Evolutionary conservation across 2,329 filamentous ascomycete genomes (phyloP).

Genomic region (Keithomyces neogunnii): DNA sequence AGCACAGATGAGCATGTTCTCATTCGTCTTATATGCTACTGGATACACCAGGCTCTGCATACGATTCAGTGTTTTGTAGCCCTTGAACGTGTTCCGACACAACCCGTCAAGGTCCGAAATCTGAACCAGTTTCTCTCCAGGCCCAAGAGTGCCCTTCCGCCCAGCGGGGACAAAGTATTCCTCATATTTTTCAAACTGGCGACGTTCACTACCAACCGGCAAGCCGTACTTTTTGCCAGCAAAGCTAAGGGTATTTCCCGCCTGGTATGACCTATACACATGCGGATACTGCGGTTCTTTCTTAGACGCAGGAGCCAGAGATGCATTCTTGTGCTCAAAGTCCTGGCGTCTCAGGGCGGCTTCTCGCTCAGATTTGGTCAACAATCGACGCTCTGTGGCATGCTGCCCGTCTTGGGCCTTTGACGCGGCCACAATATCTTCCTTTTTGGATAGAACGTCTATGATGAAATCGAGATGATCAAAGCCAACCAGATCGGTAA

Average conservation of each 20-base stretch:
- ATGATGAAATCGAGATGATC: constrained; percentile 90
- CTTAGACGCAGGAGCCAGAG: constrained; percentile 61
- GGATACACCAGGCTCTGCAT: constrained; percentile 98
- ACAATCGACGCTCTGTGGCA: constrained; percentile 42
- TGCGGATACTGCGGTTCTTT: constrained; percentile 80
- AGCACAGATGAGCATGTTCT: constrained; percentile 98
- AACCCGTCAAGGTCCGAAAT: constrained; percentile 82
- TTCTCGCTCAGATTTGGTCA: constrained; percentile 71
- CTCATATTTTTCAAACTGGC: constrained; percentile 71
- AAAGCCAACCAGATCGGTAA: constrained; percentile 87
- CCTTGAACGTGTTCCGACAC: constrained; percentile 84
- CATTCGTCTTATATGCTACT: constrained; percentile 88
- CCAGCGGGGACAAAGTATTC: constrained; percentile 82
- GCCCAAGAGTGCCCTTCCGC: constrained; percentile 64
- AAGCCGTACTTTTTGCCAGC: constrained; percentile 77
- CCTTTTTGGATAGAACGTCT: constrained; percentile 73
- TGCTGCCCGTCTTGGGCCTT: constrained; percentile 22
- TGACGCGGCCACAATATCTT: constrained; percentile 50
- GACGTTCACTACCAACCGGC: constrained; percentile 64
- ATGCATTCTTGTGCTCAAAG: constrained; percentile 70
- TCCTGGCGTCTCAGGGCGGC: constrained; percentile 70
- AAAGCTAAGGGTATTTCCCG: constrained; percentile 76
- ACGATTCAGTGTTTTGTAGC: constrained; percentile 86
- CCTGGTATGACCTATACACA: constrained; percentile 76
- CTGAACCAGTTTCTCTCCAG: constrained; percentile 64